phyloP scores from a whole-genome alignment of 208 protist species.

The Blechomonas ayalai region DNA sequence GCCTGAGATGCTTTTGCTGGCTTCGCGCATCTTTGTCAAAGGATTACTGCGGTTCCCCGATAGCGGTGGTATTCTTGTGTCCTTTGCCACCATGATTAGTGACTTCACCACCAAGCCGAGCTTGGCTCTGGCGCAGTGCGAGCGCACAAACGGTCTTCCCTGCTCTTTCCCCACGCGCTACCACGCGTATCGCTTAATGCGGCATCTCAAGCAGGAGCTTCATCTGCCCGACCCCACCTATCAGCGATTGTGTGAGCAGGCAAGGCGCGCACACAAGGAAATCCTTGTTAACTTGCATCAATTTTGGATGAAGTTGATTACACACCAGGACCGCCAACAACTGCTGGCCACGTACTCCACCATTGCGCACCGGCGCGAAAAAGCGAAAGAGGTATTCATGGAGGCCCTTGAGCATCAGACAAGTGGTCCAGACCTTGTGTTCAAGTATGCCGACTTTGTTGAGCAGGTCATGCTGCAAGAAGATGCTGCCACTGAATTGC shows the following conservation, averaged over 20 bases:
- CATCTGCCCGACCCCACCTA: conserved; percentile 13
- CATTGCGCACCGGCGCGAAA: conserved; percentile 4
- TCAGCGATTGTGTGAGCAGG: conserved; percentile 9
- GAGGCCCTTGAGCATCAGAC: conserved; percentile 9
- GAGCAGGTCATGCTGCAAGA: conserved; percentile 22
- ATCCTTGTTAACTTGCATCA: conserved; percentile 13
- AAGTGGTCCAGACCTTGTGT: conserved; percentile 10
- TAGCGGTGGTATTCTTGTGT: conserved; percentile 3
- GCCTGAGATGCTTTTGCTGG: conserved; percentile 10
- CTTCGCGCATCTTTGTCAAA: conserved; percentile 14
- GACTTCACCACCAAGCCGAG: conserved; percentile 9
- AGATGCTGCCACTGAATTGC: conserved; percentile 3
- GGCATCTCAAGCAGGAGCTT: conserved; percentile 8
- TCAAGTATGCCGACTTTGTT: conserved; percentile 21
- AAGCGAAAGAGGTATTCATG: conserved; percentile 7
- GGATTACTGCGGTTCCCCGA: conserved; percentile 8
- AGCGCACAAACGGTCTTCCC: conserved; percentile 6
- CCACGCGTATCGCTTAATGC: conserved; percentile 8
- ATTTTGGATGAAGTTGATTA: conserved; percentile 15
- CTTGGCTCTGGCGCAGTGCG: conserved; percentile 13
- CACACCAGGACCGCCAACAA: conserved; percentile 13
- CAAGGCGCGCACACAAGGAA: conserved; percentile 17
- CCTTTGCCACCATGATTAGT: conserved; percentile 12
- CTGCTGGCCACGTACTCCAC: conserved; percentile 2
- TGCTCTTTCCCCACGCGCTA: conserved; percentile 11